phyloP scores from a whole-genome alignment of 345 rosid genomes.

The Hibiscus tridactylites region DNA sequence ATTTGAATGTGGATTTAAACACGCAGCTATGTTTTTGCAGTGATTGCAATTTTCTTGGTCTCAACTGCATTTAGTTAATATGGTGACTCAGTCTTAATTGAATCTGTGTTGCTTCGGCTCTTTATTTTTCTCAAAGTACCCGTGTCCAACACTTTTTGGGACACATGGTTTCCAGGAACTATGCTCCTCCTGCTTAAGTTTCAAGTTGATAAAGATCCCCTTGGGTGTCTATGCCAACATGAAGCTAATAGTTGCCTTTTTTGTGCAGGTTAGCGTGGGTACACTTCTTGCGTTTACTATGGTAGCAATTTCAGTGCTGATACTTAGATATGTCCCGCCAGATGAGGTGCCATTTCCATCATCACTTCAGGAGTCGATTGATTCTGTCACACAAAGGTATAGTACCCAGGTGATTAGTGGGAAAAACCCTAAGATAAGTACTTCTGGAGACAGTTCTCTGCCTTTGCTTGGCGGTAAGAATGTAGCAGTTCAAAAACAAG shows the following conservation, averaged over 20 bases:
- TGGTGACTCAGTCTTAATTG: not conserved
- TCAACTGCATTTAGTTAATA: not conserved
- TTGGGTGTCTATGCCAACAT: not conserved
- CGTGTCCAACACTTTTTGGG: not conserved
- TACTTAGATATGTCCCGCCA: conserved; percentile 92
- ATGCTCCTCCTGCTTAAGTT: not conserved
- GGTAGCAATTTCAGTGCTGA: conserved; percentile 89
- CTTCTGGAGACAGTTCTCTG: conserved; percentile 25
- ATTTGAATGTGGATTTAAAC: not conserved
- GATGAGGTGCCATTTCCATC: conserved; percentile 80
- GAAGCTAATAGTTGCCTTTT: conserved; percentile 6
- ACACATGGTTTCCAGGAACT: not conserved
- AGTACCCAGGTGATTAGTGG: conserved; percentile 14
- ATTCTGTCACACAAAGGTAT: conserved; percentile 41
- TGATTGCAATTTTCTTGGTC: not conserved
- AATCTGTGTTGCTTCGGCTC: not conserved
- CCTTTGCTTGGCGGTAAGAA: conserved; percentile 39
- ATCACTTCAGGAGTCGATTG: conserved; percentile 69
- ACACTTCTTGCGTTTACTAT: conserved; percentile 95
- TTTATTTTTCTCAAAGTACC: not conserved
- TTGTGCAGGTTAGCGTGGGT: conserved; percentile 90
- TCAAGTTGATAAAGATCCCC: not conserved
- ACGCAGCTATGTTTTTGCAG: not conserved
- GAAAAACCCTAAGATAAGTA: conserved; percentile 18
- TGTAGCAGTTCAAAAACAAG: conserved; percentile 38